These are phyloP conservation scores for Aspergillus sp. DNA, from an alignment of 2,329 filamentous ascomycete genomes.

Conservation along the genomic window DNA sequence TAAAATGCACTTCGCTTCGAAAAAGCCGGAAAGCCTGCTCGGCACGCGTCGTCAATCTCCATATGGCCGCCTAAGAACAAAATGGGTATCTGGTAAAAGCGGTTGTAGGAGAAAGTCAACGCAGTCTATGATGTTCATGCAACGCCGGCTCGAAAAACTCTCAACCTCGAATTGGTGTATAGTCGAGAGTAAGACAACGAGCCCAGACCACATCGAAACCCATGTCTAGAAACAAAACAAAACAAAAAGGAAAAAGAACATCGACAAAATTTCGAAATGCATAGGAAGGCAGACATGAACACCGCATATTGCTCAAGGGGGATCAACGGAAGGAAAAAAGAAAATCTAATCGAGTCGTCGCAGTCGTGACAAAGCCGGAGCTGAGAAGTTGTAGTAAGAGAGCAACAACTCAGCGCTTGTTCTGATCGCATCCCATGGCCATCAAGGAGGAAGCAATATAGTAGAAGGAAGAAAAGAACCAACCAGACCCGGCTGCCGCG, in stretches of 20 bases:
- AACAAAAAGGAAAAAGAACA: constrained; percentile 30
- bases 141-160: constrained; percentile 38
- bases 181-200: constrained; percentile 30
- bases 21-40: constrained; percentile 38
- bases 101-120: constrained; percentile 47
- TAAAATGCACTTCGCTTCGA: constrained; percentile 41
- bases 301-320: constrained; percentile 23
- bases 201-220: constrained; percentile 41
- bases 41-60: constrained; percentile 40
- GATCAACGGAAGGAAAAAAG: constrained; percentile 23
- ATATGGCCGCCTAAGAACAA: constrained; percentile 43
- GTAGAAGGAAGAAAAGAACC: constrained; percentile 29
- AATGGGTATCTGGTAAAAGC: constrained; percentile 50
- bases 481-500: constrained; percentile 42
- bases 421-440: constrained; percentile 38
- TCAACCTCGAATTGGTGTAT: constrained; percentile 22
- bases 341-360: constrained; percentile 41
- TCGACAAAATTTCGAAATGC: constrained; percentile 25
- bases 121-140: constrained; percentile 54
- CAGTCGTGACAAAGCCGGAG: constrained; percentile 47
- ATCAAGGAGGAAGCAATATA: constrained; percentile 34
- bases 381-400: constrained; percentile 29
- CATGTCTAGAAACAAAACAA: constrained; percentile 35
- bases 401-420: constrained; percentile 34
- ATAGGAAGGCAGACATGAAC: constrained; percentile 24